These are phyloP conservation scores for Chlamydomonas eustigma DNA, from an alignment of 139 green algal species.

Conservation along the genomic window DNA sequence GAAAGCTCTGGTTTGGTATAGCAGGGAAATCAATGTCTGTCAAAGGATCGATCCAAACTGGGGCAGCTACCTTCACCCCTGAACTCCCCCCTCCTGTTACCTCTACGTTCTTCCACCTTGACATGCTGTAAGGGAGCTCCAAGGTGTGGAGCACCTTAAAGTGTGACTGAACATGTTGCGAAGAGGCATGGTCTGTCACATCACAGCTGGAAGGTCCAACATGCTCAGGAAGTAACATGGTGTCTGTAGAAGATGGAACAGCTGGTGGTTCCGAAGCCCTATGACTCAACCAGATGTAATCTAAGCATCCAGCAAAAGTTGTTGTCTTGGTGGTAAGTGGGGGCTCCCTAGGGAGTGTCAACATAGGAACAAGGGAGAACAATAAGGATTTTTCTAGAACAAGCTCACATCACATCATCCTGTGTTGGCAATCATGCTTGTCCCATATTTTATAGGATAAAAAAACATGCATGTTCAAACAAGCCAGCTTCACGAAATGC, in stretches of 20 bases:
- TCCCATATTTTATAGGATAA: too few species aligned
- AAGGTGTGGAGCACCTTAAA: background rate
- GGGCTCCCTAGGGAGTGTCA: background rate
- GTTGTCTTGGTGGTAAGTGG: slow-evolving; percentile 6
- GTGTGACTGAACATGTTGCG: too few species aligned
- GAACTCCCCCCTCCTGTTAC: too few species aligned
- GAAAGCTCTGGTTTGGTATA: background rate
- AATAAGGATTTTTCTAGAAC: too few species aligned
- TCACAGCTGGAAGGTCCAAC: too few species aligned
- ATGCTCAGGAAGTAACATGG: too few species aligned
- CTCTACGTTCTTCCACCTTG: too few species aligned
- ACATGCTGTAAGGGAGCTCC: background rate
- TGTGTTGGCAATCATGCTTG: too few species aligned
- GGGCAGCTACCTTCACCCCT: too few species aligned
- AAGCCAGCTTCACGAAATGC: too few species aligned
- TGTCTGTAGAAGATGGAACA: background rate
- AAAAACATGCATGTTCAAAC: too few species aligned
- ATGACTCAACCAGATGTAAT: slow-evolving; percentile 5
- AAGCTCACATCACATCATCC: too few species aligned
- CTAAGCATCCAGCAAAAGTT: slow-evolving; percentile 4
- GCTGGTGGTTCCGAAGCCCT: background rate
- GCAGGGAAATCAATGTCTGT: background rate
- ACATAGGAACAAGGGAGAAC: background rate
- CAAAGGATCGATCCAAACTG: background rate
- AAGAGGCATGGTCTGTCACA: background rate